Base-by-base conservation (phyloP, 1,139 yeast genomes). In the Wickerhamiella infanticola region DNA sequence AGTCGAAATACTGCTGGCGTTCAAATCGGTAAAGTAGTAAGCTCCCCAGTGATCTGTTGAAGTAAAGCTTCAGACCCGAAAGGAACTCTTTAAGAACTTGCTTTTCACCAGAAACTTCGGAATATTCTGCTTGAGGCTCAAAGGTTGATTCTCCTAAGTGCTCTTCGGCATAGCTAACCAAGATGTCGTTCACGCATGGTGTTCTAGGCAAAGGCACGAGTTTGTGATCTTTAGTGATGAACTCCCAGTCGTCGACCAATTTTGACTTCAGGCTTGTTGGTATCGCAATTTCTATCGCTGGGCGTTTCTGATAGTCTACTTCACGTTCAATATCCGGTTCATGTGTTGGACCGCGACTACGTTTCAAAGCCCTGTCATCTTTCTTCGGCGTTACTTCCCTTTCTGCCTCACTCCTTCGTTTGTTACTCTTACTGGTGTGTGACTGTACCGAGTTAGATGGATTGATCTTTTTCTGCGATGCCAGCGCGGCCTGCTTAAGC, bases 231-330 rank as follows among this genome's bases (percentile, higher is more conserved):
- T 83, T 83, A 1, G 97, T 85, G 43, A 88, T 72, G 54, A 69
- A 72, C 61, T 88, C 95, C 97, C 97, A 90, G 65, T 90, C 97
- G 58, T 85, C 88, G 1, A 88, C 94, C 40, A 90, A 65, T 5
- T 79, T 57, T 3, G 81, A 69, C 60, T 85, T 86, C 49, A 90
- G 67, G 39, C 69, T 65, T 47, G 77, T 77, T 0, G 90, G 83
- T 24, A 84, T 73, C 3, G 67, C 67, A 9, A 81, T 56, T 43
- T 65, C 62, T 35, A 81, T 67, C 52, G 77, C 83, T 8, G 74
- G 71, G 48, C 68, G 65, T 42, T 60, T 61, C 42, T 63, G 47
- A 48, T 58, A 62, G 37, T 68, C 69, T 13, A 65, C 69, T 44
- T 46, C 38, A 9, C 35, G 42, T 45, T 39, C 41, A 11, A 39